Conservation (phyloP, 2,329 filamentous ascomycete genomes). For the Trichoderma sp. region DNA sequence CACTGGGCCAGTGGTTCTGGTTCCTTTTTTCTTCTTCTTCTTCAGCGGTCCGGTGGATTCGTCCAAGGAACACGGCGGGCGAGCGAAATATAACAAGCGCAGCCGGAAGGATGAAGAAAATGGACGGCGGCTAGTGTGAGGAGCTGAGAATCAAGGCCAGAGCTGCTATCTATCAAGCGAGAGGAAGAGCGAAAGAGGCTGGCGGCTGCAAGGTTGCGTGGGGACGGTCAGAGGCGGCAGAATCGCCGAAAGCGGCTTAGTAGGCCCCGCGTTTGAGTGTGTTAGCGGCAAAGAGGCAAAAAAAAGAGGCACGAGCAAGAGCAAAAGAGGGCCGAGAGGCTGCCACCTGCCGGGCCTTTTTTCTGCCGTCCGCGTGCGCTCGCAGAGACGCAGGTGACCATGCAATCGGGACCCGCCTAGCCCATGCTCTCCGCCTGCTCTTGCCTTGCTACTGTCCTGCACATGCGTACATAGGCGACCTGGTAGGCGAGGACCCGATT, state of each 20-base stretch:
- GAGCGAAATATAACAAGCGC: neutral
- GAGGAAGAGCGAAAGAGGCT: slow-evolving; percentile 24
- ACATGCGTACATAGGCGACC: neutral
- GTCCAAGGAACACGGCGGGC: neutral
- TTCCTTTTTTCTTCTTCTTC: neutral
- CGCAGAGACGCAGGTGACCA: slow-evolving; percentile 11
- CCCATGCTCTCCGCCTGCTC: neutral
- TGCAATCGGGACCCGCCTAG: slow-evolving; percentile 1
- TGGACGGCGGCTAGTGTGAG: neutral
- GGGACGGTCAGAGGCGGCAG: slow-evolving; percentile 30
- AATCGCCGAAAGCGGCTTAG: slow-evolving; percentile 21
- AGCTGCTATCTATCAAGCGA: slow-evolving; percentile 7
- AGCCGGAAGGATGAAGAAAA: neutral
- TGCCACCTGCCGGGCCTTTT: neutral
- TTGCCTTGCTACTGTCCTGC: neutral
- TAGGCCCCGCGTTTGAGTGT: slow-evolving; percentile 14
- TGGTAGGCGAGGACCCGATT: neutral
- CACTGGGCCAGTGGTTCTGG: neutral
- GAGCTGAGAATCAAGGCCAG: neutral
- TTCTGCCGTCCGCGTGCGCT: slow-evolving; percentile 2
- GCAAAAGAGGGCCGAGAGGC: neutral
- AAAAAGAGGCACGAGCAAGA: neutral
- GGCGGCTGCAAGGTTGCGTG: slow-evolving; percentile 10
- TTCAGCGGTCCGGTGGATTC: slow-evolving; percentile 5
- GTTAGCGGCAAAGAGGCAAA: slow-evolving; percentile 15